These are phyloP conservation scores for Cicer yamashitae DNA, from an alignment of 306 rosid genomes.

Conservation along the genomic window DNA sequence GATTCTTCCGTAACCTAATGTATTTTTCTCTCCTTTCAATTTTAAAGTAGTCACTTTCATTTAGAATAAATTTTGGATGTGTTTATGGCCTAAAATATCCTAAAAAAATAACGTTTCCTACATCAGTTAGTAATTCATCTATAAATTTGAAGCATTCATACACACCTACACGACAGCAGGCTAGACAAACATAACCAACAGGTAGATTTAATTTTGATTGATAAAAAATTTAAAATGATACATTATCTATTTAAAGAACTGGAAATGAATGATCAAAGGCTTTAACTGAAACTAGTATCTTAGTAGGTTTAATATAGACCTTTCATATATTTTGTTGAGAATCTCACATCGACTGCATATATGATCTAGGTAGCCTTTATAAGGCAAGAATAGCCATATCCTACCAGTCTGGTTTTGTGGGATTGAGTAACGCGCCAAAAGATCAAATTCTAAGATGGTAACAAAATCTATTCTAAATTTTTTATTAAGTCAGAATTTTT, in stretches of 20 bases:
- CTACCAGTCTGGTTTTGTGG: no score
- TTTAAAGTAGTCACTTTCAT: neutral
- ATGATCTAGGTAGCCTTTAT: no score
- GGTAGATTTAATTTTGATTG: neutral
- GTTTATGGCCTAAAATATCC: slow-evolving; percentile 4
- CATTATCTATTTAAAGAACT: neutral
- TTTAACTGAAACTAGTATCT: slow-evolving; percentile 13
- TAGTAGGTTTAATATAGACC: neutral
- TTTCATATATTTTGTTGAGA: neutral
- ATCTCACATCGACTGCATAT: no score
- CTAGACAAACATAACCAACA: slow-evolving; percentile 13
- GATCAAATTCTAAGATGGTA: no score
- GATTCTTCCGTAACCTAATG: no score
- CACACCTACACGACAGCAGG: neutral
- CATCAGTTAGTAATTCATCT: slow-evolving; percentile 16
- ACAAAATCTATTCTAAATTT: no score
- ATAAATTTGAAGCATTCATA: slow-evolving; percentile 15
- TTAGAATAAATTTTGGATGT: neutral
- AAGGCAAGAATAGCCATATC: no score
- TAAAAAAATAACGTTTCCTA: neutral
- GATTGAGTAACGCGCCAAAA: no score
- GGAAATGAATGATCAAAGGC: neutral
- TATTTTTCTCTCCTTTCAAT: neutral
- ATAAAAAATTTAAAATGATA: neutral
- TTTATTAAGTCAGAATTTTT: no score